These are phyloP conservation scores for Endocladia muricata DNA, from an alignment of 31 red algal species.

Conservation along the genomic window DNA sequence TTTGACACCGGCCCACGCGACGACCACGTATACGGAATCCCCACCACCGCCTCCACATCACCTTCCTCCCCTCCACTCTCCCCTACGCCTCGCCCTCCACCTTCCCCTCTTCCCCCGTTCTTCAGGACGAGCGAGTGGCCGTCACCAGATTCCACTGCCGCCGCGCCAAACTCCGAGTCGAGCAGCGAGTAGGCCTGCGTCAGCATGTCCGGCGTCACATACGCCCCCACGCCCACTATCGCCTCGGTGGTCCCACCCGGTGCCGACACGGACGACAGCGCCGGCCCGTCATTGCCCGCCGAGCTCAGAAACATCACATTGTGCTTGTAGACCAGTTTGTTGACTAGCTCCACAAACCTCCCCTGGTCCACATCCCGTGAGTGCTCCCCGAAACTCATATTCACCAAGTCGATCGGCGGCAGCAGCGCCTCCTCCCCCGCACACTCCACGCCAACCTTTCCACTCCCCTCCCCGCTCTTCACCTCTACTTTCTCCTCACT, in stretches of 20 bases:
- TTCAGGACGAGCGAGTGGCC: background rate
- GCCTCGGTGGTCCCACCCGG: slow-evolving; percentile 72
- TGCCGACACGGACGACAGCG: slow-evolving; percentile 60
- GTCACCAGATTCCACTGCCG: background rate
- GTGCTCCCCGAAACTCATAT: slow-evolving; percentile 81
- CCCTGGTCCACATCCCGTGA: slow-evolving; percentile 52
- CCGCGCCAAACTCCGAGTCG: slow-evolving; percentile 34
- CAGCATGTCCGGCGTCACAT: slow-evolving; percentile 58
- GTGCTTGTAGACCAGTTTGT: slow-evolving; percentile 63
- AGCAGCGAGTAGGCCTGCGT: slow-evolving; percentile 63
- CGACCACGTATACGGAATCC: slow-evolving; percentile 71
- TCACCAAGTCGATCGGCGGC: slow-evolving; percentile 58
- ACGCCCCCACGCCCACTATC: slow-evolving; percentile 71
- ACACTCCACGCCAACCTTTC: background rate
- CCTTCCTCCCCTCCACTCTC: background rate
- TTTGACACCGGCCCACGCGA: slow-evolving; percentile 52
- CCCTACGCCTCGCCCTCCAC: background rate
- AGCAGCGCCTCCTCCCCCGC: no score
- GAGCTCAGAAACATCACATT: slow-evolving; percentile 77
- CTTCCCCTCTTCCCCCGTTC: background rate
- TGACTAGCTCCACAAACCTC: slow-evolving; percentile 52
- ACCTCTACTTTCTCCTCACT: no score
- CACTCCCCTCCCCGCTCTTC: slow-evolving; percentile 4
- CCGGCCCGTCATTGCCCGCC: slow-evolving; percentile 78
- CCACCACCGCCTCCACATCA: slow-evolving; percentile 26